Conservation (phyloP, 768 basidiomycete genomes). For the Lyophyllum atratum region DNA sequence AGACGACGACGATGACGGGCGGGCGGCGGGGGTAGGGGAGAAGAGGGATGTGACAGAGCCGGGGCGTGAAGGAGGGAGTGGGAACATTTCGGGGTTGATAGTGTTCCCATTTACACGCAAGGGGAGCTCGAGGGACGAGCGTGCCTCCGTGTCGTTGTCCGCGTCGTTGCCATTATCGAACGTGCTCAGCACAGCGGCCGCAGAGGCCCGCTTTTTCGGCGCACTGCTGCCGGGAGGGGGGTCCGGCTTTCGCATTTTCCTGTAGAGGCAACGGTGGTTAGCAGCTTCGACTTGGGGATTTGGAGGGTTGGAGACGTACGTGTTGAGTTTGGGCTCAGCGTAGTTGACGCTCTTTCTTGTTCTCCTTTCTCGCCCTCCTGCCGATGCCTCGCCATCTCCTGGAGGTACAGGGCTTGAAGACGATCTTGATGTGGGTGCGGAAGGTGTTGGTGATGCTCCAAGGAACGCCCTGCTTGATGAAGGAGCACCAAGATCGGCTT, state of each 20-base stretch:
- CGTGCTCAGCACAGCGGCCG: slow-evolving; percentile 38
- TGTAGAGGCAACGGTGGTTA: slow-evolving; percentile 25
- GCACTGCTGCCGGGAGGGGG: slow-evolving; percentile 37
- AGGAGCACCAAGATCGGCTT: slow-evolving; percentile 14
- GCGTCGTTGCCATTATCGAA: slow-evolving; percentile 30
- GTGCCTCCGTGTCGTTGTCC: slow-evolving; percentile 40
- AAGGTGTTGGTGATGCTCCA: slow-evolving; percentile 36
- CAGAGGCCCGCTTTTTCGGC: slow-evolving; percentile 49
- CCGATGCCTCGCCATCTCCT: slow-evolving; percentile 30
- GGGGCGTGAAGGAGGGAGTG: slow-evolving; percentile 36
- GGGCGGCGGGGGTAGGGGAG: slow-evolving; percentile 33
- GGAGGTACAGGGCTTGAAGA: slow-evolving; percentile 47
- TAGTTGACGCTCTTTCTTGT: slow-evolving; percentile 83
- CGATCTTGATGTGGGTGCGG: slow-evolving; percentile 51
- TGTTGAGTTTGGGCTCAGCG: slow-evolving; percentile 86
- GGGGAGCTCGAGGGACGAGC: slow-evolving; percentile 37
- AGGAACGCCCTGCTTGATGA: slow-evolving; percentile 19
- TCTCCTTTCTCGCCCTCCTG: slow-evolving; percentile 55
- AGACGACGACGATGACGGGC: slow-evolving; percentile 25
- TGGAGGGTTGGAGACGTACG: slow-evolving; percentile 48
- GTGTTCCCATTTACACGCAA: slow-evolving; percentile 21
- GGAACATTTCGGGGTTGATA: slow-evolving; percentile 36
- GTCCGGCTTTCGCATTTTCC: slow-evolving; percentile 91
- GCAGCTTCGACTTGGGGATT: background rate
- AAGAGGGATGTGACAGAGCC: slow-evolving; percentile 34